Conservation (phyloP, 2,329 filamentous ascomycete species). For the Alternaria sp. region DNA sequence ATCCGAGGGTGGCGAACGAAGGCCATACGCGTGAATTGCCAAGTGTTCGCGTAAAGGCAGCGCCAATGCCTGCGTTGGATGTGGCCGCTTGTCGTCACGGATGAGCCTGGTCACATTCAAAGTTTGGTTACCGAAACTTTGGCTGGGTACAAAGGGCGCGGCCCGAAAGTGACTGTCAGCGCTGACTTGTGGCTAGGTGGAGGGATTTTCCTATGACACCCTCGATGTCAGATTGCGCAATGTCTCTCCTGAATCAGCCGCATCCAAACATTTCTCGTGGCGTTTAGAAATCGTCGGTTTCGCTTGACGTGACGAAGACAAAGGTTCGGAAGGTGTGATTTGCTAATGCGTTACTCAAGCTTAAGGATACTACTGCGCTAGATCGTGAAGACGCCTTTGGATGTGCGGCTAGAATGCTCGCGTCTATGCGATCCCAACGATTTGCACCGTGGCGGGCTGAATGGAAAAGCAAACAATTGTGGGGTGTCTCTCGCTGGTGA, state of each 20-base stretch:
- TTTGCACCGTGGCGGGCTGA: neutral
- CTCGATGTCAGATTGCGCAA: neutral
- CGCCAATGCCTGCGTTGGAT: slow-evolving; percentile 1
- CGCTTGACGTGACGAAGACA: neutral
- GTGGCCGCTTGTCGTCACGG: slow-evolving; percentile 1
- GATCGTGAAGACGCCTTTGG: neutral
- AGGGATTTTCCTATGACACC: neutral
- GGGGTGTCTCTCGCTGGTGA: neutral
- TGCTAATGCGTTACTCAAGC: slow-evolving; percentile 2
- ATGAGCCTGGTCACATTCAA: neutral
- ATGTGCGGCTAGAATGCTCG: slow-evolving; percentile 5
- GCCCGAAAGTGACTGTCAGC: neutral
- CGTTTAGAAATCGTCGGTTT: neutral
- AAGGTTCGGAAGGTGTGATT: neutral
- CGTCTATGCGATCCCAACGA: neutral
- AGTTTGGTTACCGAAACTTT: slow-evolving; percentile 12
- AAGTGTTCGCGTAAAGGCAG: neutral
- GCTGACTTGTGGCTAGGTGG: neutral
- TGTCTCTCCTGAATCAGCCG: slow-evolving; percentile 2
- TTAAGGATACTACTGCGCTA: neutral
- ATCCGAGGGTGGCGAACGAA: slow-evolving; percentile 5
- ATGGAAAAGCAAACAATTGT: slow-evolving; percentile 1
- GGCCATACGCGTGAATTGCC: neutral
- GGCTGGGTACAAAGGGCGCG: neutral
- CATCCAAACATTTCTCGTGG: neutral